Evolutionary conservation across 2,329 filamentous ascomycete species (phyloP), one percentile per base, ranked within the genome.

Genomic region (Phaeosphaeriaceae sp.): DNA sequence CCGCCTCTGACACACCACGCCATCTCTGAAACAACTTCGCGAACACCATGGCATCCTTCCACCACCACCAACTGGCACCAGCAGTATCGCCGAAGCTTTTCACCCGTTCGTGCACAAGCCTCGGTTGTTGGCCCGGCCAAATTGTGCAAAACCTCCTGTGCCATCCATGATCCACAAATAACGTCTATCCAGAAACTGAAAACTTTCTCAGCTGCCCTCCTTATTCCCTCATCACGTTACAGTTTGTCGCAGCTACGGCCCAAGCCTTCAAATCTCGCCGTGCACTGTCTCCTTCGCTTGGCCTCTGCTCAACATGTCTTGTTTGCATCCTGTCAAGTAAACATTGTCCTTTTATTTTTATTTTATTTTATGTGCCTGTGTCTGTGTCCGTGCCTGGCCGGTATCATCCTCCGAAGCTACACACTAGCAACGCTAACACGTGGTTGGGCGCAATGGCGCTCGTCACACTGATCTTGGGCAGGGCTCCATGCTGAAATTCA

Each of bases 61-160:
- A 7, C 38, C 3, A n/a, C 30, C 8, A 8, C 21, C 15, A 13
- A 3, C 29, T n/a, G n/a, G 23, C 23, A 26, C 23, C 23, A 26
- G 7, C 2, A 6, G 7, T 8, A 7, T 26, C 23, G 23, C 34
- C 2, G 13, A 12, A 6, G 18, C 16, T n/a, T 20, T 20, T 11
- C 6, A 17, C 34, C 44, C 40, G 39, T 46, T 40, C 40, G 42
- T 33, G 39, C 36, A 40, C 38, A 43, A 46, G 46, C 50, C 47
- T 50, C 40, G 29, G 42, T 46, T 45, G 50, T 47, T 32, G 30
- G 32, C 33, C 48, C 21, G 20, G 32, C 32, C 18, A 42, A 34
- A 41, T 11, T 46, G 15, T 20, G 15, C 12, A 29, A 16, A 50
- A 42, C 47, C 42, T 44, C 46, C 35, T 35, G 33, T 23, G 3